Base-by-base conservation (phyloP, 495 filamentous ascomycete species). In the Diplogelasinospora grovesii region DNA sequence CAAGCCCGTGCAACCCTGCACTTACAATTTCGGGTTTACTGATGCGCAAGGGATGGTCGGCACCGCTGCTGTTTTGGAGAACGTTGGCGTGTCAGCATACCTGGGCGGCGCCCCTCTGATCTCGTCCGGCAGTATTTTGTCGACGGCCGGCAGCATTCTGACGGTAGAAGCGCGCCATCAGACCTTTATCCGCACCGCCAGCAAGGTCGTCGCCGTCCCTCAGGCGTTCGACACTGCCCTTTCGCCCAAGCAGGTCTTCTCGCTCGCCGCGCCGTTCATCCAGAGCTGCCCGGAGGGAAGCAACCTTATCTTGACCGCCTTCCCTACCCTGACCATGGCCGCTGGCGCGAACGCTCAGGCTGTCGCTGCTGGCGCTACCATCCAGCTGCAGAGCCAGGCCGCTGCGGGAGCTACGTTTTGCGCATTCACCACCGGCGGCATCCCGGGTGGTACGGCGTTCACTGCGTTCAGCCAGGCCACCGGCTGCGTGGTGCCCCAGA, bases 191-290 rank as follows among this genome's bases (percentile, higher is more conserved):
- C 74, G 76, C 30, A 42, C 67, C 31, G 69, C 66, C 26, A 66
- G 55, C 31, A 51, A 54, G 24, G 56, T 62, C 37, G 47, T 67
- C 37, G 67, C 77, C 31, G 65, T 78, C 3, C 76, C 78, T 5
- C 70, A 69, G 45, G 74, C 77, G 24, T 79, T 81, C 48, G 78
- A 81, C 58, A 70, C 69, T 4, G 63, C 78, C 8, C 67, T 82
- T 8, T 66, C 70, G 34, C 68, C 73, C 44, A 67, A 70, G 43
- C 68, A 70, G 32, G 67, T 82, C 53, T 81, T 81, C 60, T 79
- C 78, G 10, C 65, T 82, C 35, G 78, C 77, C 39, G 71, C 76
- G n/a, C 66, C 69, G 22, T 82, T 82, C 66, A 81, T 82, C 60
- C 41, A 49, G 32, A 69, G 65, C 27, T 82, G 78, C 65, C 78